A percentile compares a stretch with the other conserved stretches of the same genome.
Conservation (phyloP, 345 rosid genomes). For the Brassica rapa region DNA sequence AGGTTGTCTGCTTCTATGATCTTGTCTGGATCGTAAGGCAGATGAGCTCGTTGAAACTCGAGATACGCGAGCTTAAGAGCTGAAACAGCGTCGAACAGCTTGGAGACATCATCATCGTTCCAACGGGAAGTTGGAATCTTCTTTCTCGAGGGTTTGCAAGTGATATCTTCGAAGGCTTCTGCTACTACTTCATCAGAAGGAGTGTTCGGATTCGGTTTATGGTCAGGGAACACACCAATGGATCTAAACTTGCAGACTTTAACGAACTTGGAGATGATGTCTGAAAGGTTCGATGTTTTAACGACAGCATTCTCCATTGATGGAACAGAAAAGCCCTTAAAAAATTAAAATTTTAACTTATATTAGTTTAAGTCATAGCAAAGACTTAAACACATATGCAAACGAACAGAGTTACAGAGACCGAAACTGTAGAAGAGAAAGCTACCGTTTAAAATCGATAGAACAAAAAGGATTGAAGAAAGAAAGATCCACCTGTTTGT, state of each 20-base stretch:
- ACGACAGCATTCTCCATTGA: conserved; percentile 23
- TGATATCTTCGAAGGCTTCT: not conserved
- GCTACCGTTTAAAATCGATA: not conserved
- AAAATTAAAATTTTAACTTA: not conserved
- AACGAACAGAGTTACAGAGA: conserved; percentile 7
- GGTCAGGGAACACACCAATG: conserved; percentile 54
- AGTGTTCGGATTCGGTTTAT: conserved; percentile 24
- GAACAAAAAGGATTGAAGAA: not conserved
- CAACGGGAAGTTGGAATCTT: conserved; percentile 14
- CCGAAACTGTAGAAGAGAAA: not conserved
- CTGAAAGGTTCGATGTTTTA: conserved; percentile 47
- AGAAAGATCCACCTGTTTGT: conserved; percentile 28
- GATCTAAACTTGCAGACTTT: conserved; percentile 64
- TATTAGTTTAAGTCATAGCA: conserved; percentile 3
- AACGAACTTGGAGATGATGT: conserved; percentile 57
- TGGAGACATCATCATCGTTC: conserved; percentile 37
- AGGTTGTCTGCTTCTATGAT: conserved; percentile 57
- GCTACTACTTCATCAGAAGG: conserved; percentile 33
- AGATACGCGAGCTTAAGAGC: conserved; percentile 52
- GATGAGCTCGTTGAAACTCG: conserved; percentile 61
- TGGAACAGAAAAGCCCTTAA: not conserved
- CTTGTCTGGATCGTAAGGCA: conserved; percentile 59
- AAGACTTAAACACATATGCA: not conserved
- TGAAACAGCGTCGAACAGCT: conserved; percentile 56
- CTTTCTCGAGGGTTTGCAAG: conserved; percentile 29